These are phyloP conservation scores for Metschnikowia matae DNA, from an alignment of 805 yeast species.

Conservation along the genomic window DNA sequence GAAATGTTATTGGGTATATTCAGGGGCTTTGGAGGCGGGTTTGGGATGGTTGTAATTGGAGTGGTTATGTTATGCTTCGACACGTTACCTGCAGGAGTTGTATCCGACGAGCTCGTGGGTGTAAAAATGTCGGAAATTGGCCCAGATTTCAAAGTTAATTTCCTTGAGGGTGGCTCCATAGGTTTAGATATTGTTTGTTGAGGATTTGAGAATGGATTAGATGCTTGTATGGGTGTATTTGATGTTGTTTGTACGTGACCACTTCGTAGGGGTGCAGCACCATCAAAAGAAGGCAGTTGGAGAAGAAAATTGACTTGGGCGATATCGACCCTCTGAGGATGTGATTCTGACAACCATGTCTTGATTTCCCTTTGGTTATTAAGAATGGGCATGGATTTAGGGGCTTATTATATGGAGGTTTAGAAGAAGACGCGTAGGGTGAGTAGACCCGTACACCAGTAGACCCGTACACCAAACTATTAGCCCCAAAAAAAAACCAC, in stretches of 20 bases:
- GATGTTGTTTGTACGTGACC: not conserved
- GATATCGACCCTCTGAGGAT: conserved; percentile 12
- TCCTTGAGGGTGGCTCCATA: not conserved
- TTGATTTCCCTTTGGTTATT: conserved; percentile 17
- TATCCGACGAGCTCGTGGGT: not conserved
- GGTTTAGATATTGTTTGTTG: not conserved
- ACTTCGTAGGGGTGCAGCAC: not conserved
- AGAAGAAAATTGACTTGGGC: conserved; percentile 10
- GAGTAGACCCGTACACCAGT: not conserved
- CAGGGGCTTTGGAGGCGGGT: not conserved
- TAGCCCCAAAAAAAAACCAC: no score
- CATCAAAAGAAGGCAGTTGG: not conserved
- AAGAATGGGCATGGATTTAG: conserved; percentile 15
- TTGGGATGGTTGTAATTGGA: not conserved
- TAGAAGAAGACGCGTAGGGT: not conserved
- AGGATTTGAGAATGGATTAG: not conserved
- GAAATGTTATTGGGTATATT: not conserved
- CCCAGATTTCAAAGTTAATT: not conserved
- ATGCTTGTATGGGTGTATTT: not conserved
- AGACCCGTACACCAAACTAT: no score
- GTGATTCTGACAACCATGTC: conserved; percentile 13
- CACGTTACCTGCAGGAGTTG: not conserved
- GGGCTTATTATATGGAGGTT: not conserved
- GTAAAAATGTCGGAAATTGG: not conserved
- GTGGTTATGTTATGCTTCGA: not conserved